phyloP scores from a whole-genome alignment of 768 basidiomycete species.

The Auricularia cornea region DNA sequence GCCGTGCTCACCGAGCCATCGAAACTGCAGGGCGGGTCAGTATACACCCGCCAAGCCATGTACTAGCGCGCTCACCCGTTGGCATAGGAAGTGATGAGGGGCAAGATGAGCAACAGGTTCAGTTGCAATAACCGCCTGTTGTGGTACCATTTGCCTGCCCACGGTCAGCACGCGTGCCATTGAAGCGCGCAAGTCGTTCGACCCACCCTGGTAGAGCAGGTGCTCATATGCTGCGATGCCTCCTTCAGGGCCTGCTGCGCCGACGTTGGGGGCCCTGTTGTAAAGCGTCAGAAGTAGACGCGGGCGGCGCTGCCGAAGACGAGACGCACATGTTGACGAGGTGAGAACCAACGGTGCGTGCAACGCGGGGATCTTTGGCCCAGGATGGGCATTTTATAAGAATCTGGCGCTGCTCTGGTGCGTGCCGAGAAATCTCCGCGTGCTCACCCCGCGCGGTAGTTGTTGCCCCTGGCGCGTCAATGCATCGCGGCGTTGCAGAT shows the following conservation, averaged over 20 bases:
- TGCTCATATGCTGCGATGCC: slow-evolving; percentile 45
- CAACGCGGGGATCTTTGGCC: neutral
- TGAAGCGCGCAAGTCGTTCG: neutral
- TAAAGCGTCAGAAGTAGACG: too few species aligned
- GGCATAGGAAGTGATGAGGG: slow-evolving; percentile 19
- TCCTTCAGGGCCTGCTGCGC: neutral
- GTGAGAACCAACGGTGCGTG: neutral
- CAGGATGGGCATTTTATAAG: neutral
- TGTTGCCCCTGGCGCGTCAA: slow-evolving; percentile 33
- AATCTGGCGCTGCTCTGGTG: slow-evolving; percentile 13
- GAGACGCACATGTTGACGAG: neutral
- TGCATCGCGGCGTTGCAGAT: slow-evolving; percentile 41
- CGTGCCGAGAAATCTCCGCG: slow-evolving; percentile 53
- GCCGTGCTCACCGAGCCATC: slow-evolving; percentile 16
- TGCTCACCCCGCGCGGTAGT: neutral
- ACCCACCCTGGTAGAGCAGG: slow-evolving; percentile 59
- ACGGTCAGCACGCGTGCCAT: neutral
- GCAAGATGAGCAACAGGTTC: slow-evolving; percentile 15
- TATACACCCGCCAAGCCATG: neutral
- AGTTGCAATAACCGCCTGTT: slow-evolving; percentile 12
- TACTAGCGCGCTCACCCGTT: slow-evolving; percentile 6
- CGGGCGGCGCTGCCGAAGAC: too few species aligned
- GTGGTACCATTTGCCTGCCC: slow-evolving; percentile 8
- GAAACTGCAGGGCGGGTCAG: slow-evolving; percentile 6
- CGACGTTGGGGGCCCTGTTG: slow-evolving; percentile 1